Evolutionary conservation across 2,329 filamentous ascomycete species (phyloP).

Genomic region (Colletotrichum sp.): DNA sequence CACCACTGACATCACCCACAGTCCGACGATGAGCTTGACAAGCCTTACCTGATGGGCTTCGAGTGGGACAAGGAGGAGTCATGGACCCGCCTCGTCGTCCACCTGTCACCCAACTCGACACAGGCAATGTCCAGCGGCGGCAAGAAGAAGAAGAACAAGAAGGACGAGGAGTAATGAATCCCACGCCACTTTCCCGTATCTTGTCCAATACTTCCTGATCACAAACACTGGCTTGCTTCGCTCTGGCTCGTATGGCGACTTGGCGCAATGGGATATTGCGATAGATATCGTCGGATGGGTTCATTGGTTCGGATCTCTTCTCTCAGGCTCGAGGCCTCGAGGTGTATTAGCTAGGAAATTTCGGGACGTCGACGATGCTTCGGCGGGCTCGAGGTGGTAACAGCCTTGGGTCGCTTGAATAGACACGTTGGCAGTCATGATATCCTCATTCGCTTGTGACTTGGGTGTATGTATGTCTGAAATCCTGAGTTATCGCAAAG

Average conservation of each 20-base stretch:
- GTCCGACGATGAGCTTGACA: slow-evolving; percentile 90
- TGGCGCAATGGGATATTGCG: slow-evolving; percentile 48
- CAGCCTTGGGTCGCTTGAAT: slow-evolving; percentile 1
- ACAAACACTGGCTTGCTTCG: slow-evolving; percentile 39
- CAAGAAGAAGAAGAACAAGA: slow-evolving; percentile 71
- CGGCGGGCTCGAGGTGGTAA: neutral
- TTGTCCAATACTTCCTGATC: slow-evolving; percentile 43
- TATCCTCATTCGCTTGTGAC: neutral
- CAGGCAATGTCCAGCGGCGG: slow-evolving; percentile 40
- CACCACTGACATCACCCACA: slow-evolving; percentile 38
- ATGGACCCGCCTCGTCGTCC: slow-evolving; percentile 87
- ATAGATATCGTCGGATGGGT: slow-evolving; percentile 45
- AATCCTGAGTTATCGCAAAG: neutral
- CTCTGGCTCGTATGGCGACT: slow-evolving; percentile 42
- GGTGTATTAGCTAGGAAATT: neutral
- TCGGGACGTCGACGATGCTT: neutral
- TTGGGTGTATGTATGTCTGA: neutral
- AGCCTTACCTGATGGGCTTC: slow-evolving; percentile 89
- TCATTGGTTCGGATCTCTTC: slow-evolving; percentile 22
- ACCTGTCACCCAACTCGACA: slow-evolving; percentile 67
- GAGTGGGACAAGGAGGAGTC: slow-evolving; percentile 96
- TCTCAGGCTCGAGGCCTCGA: slow-evolving; percentile 13
- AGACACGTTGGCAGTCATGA: neutral
- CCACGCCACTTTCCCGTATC: slow-evolving; percentile 31
- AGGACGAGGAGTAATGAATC: slow-evolving; percentile 39